phyloP scores from a whole-genome alignment of 768 basidiomycete species.

The Butyriboletus loyo region DNA sequence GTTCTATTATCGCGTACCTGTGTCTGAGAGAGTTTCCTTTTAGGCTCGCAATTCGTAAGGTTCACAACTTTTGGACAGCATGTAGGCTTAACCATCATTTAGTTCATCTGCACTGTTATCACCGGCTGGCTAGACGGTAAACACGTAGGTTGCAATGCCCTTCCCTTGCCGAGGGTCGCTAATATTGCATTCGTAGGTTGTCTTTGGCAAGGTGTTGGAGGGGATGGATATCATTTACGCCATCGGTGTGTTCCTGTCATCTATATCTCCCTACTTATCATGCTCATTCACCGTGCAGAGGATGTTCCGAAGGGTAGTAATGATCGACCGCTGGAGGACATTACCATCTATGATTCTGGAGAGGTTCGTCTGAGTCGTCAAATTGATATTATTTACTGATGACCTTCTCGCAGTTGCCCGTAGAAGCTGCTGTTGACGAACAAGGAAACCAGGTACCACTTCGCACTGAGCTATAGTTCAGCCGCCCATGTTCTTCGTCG shows the following conservation, averaged over 20 bases:
- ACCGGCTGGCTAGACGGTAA: constrained; percentile 91
- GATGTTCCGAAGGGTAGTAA: constrained; percentile 62
- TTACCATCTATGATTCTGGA: constrained; percentile 81
- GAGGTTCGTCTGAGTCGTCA: constrained; percentile 54
- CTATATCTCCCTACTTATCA: neutral
- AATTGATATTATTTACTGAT: constrained; percentile 16
- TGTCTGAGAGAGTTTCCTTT: constrained; percentile 2
- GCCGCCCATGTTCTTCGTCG: constrained; percentile 35
- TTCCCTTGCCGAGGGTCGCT: neutral
- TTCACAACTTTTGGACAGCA: neutral
- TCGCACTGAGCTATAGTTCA: constrained; percentile 84
- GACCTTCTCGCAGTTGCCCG: constrained; percentile 40
- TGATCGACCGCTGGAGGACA: constrained; percentile 75
- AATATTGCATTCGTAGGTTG: constrained; percentile 54
- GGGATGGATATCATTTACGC: constrained; percentile 82
- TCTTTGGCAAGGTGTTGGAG: constrained; percentile 89
- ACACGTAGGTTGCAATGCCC: constrained; percentile 51
- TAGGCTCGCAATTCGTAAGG: constrained; percentile 85
- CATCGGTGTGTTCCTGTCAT: constrained; percentile 55
- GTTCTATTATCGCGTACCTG: neutral
- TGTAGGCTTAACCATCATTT: neutral
- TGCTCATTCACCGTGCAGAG: constrained; percentile 48
- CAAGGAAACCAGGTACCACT: constrained; percentile 90
- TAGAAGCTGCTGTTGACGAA: constrained; percentile 53
- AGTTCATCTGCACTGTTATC: constrained; percentile 91